Evolutionary conservation across 1,284 basidiomycete genomes (phyloP), one percentile per base, ranked within the genome.

Genomic region (Trametes versicolor): DNA sequence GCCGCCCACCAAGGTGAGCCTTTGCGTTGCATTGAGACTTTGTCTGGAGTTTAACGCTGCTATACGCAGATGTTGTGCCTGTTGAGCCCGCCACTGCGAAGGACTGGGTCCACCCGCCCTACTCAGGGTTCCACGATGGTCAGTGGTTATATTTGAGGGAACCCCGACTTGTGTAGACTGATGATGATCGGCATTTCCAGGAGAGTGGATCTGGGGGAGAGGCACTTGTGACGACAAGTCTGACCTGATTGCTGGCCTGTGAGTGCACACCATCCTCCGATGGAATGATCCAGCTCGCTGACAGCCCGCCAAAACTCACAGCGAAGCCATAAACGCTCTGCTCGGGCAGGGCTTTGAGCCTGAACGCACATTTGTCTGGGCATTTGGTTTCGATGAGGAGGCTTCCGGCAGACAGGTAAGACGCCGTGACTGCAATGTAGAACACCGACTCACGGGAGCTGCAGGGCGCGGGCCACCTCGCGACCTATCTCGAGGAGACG

Each of bases 331-430:
- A 5, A 86, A 89, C 67, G 77, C 81, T 0, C 77, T 90, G 1
- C 70, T 90, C 15, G 77, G 82, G 58, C 75, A 74, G 19, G 84
- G 79, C 25, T 89, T 87, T 68, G 63, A 77, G 23, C 88, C 87
- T 0, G 73, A 75, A 21, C 81, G 88, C 4, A 83, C 82, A 0
- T 78, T 93, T 47, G 79, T 93, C n/a, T 76, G 91, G 45, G 85
- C 86, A 1, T 87, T 85, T 58, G 92, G 92, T 12, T 87, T 87
- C 58, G 91, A 93, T 71, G 92, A 93, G 71, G 91, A 93, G 75
- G 75, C 80, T 1, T 78, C 81, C 21, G 87, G 88, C 4, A 72
- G 76, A 29, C 78, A 82, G 48, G 84, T 83, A 58, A 53, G 74
- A 73, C 0, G 75, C 57, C 62, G 9, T 23, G 0, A 15, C 12